Base-by-base conservation (phyloP, 2,329 filamentous ascomycete species). In the Lachnellula hyalina region DNA sequence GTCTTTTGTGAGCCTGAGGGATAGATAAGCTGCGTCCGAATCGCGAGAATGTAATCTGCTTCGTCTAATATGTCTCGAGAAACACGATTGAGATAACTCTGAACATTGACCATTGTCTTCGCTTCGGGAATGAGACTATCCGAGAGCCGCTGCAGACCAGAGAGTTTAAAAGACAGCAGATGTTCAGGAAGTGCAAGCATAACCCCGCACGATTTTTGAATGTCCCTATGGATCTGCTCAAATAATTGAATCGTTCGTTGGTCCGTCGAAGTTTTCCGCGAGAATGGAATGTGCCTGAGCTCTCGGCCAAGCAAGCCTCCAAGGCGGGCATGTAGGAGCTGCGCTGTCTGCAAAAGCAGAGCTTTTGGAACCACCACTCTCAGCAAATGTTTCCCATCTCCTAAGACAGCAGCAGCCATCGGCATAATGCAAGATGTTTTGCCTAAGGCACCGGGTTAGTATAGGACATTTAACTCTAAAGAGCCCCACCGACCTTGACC, bases 371-470 rank as follows among this genome's bases (percentile, higher is more conserved):
- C 73, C 2, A 80, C 55, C 0, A 79, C 65, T 7, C 79, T 67
- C 0, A 71, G 64, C 0, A 82, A 62, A 21, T 58, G 57, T 5
- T 57, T 64, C 0, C 70, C 66, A 58, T 82, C 68, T 0, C 79
- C 78, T 0, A 83, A 65, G 0, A 72, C 57, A 0, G 72, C 70
- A 0, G 75, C 72, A 0, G 72, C 77, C 74, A 82, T 79, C 0
- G 79, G 80, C 6, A 82, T 75, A 21, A 83, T 79, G 48, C 74
- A 75, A 0, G 78, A 81, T 0, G 81, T 83, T 66, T 84, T 85
- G 0, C 81, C 78, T 79, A 46, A 21, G 44, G 41, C 12, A 53
- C 45, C 34, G 9, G n/a, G 32, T n/a, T 9, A 44, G 14, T 34
- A 40, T 23, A 25, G 5, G 2, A 35, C 3, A 21, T 44, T 34